Evolutionary conservation across 2,329 filamentous ascomycete species (phyloP).

Genomic region (Graphilbum sp.): DNA sequence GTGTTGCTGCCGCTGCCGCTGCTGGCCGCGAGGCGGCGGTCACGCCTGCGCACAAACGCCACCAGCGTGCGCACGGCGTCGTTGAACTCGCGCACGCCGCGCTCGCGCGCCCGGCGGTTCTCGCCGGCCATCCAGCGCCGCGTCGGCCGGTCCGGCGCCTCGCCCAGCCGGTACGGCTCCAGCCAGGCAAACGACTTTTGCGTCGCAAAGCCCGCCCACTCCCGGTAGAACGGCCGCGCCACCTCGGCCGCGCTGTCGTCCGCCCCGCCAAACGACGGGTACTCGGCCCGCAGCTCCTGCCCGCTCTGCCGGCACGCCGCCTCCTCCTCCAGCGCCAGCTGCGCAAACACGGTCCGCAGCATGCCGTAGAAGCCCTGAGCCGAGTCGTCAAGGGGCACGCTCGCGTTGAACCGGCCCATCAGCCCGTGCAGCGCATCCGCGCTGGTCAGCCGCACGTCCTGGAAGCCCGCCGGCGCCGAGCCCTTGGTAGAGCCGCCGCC

Average conservation of each 20-base stretch:
- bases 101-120: slow-evolving; percentile 70
- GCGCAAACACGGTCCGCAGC: slow-evolving; percentile 59
- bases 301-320: slow-evolving; percentile 55
- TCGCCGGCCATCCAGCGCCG: slow-evolving; percentile 89
- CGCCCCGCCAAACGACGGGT: slow-evolving; percentile 71
- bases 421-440: slow-evolving; percentile 63
- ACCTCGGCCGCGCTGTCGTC: slow-evolving; percentile 58
- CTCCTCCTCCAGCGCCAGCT: slow-evolving; percentile 65
- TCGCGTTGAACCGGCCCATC: slow-evolving; percentile 65
- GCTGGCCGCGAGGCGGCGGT: slow-evolving; percentile 69
- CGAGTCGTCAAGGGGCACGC: slow-evolving; percentile 64
- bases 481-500: slow-evolving; percentile 21
- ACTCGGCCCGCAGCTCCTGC: slow-evolving; percentile 35
- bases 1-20: no score
- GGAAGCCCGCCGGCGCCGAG: slow-evolving; percentile 23
- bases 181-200: slow-evolving; percentile 80
- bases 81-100: slow-evolving; percentile 77
- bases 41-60: slow-evolving; percentile 76
- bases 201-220: slow-evolving; percentile 71
- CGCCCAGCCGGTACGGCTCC: slow-evolving; percentile 66
- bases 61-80: slow-evolving; percentile 78
- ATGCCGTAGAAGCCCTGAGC: slow-evolving; percentile 74
- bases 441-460: slow-evolving; percentile 61
- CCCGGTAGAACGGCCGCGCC: slow-evolving; percentile 65
- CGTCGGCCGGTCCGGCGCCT: slow-evolving; percentile 72